Evolutionary conservation across 106 monocot genomes (phyloP), one percentile per base, ranked within the genome.

Genomic region (Agapanthus africanus): DNA sequence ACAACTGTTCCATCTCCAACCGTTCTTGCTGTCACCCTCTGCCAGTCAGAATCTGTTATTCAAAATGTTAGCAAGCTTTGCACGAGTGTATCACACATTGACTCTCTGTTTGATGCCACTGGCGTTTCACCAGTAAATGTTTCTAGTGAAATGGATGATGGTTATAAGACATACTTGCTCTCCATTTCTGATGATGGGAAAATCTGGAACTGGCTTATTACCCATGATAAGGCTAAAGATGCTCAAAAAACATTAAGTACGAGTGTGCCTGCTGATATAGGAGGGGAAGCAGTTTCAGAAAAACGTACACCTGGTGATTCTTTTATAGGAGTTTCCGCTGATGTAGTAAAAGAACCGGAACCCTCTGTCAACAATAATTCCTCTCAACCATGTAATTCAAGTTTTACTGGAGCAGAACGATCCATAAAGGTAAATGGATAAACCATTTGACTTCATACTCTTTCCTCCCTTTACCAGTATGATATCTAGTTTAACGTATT

Each of bases 151-250:
- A 25, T 30, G 14, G 59, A 56, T 47, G 21, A 73, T 76, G 65
- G 34, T 76, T 68, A 70, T 13, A 82, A 67, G 70, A 75, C 76
- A 79, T 40, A 77, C 67, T 66, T 99, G 28, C 66, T 90, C 59
- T 82, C 90, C 19, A 90, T 99, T 62, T 85, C 99, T 63, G 99
- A 99, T 77, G 99, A 99, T 80, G 99, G 99, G 37, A 99, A 83
- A 78, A 74, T 99, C 68, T 99, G 99, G 92, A 84, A 74, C 27
- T 99, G 99, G 99, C 77, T 83, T 71, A 35, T 99, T 23, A 77
- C 63, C 73, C 73, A 76, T 87, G 79, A 83, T 38, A 78, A 75
- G 46, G 61, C 50, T 38, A 67, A 70, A 69, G 59, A 37, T 72
- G 34, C 52, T 66, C 57, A 22, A 16, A n/a, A n/a, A n/a, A 47